Evolutionary conservation across 345 rosid genomes (phyloP), one percentile per base, ranked within the genome.

Genomic region (Pistacia atlantica): DNA sequence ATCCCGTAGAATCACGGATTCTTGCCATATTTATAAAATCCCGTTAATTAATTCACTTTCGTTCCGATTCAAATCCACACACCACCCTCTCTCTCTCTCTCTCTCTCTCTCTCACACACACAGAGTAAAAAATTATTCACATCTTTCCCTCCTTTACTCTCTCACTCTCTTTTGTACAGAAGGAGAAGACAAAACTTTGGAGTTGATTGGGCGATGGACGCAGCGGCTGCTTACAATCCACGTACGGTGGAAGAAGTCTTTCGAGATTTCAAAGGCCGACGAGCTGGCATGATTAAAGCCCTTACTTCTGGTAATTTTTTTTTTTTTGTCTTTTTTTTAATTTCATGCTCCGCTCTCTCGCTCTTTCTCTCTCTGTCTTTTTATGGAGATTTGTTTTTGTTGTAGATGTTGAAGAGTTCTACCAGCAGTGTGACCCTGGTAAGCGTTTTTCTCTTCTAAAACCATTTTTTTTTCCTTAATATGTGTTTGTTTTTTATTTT

Each of bases 351-450:
- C n/a, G 31, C 17, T 54, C 11, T 73, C 45, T 4, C 11, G 65
- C 4, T 35, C 22, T 52, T 17, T 9, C 57, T 48, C 57, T 37
- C 63, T 57, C 11, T 8, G 0, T n/a, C 31, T 55, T 18, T 76
- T 71, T 1, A 73, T 52, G 25, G 61, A 33, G 18, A 33, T 18
- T 66, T 35, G 45, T 66, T 35, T 52, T 20, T 76, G 5, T 4
- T 31, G 86, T 87, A 91, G 97, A 90, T 80, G 89, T 88, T 60
- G 85, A 86, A 46, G 97, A 90, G 79, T 90, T 92, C 79, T 89
- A 72, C 83, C 88, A 83, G 61, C 93, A 88, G 83, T 91, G 97
- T 62, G 91, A 91, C 85, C 97, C 97, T 14, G 93, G 96, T 91
- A 79, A 79, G 82, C 74, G 62, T 69, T 78, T 66, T 60, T 66